A percentile compares a stretch with the other conserved stretches of the same genome.
Conservation (phyloP, 2,329 filamentous ascomycete species). For the Westerdykella ornata region DNA sequence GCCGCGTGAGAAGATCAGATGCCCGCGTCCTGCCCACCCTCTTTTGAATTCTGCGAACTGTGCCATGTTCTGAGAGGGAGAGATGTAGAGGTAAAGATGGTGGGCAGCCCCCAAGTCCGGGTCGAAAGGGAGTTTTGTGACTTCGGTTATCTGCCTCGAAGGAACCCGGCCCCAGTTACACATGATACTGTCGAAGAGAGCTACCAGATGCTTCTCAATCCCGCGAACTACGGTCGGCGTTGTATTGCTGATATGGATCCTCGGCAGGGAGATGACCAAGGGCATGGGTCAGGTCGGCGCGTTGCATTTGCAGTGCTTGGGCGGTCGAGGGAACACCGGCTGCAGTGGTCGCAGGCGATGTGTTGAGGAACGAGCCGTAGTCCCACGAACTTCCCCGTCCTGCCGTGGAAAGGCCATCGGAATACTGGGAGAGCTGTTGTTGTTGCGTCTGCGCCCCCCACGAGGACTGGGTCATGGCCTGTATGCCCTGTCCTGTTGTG, state of each 20-base stretch:
- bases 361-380: slow-evolving; percentile 28
- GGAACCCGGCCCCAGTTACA: not conserved
- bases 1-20: not conserved
- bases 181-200: not conserved
- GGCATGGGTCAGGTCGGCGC: slow-evolving; percentile 25
- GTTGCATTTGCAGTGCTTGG: slow-evolving; percentile 31
- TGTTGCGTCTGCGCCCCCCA: slow-evolving; percentile 28
- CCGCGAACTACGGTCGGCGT: slow-evolving; percentile 32
- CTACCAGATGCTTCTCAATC: slow-evolving; percentile 20
- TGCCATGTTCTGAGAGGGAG: no score
- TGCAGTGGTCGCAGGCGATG: slow-evolving; percentile 16
- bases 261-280: slow-evolving; percentile 26
- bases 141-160: not conserved
- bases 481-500: slow-evolving; percentile 28
- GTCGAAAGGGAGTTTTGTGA: not conserved
- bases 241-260: slow-evolving; percentile 31
- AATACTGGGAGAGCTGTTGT: slow-evolving; percentile 32
- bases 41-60: not conserved
- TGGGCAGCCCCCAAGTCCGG: not conserved
- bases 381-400: slow-evolving; percentile 34
- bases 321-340: slow-evolving; percentile 19
- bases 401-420: slow-evolving; percentile 23
- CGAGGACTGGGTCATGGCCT: slow-evolving; percentile 34
- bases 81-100: no score
- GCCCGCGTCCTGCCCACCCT: not conserved